These are phyloP conservation scores for Boletus rufocinnamomeus DNA, from an alignment of 768 basidiomycete species.

Conservation along the genomic window DNA sequence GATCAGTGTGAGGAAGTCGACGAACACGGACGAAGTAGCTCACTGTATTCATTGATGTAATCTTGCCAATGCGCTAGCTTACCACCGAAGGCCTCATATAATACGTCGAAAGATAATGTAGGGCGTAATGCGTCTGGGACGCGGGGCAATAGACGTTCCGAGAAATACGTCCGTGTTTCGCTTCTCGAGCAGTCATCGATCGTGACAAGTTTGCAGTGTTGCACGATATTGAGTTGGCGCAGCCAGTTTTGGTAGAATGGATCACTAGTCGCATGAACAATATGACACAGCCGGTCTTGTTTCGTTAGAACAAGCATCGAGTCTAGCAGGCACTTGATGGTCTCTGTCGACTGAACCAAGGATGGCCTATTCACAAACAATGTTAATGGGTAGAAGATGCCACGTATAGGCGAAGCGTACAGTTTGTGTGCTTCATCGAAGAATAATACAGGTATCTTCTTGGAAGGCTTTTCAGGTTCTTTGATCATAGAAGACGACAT, in stretches of 20 bases:
- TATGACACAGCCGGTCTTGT: constrained; percentile 82
- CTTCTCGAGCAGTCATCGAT: constrained; percentile 77
- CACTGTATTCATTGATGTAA: constrained; percentile 74
- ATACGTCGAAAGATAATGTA: constrained; percentile 64
- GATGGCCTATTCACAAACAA: constrained; percentile 52
- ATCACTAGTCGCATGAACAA: constrained; percentile 81
- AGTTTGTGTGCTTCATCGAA: constrained; percentile 87
- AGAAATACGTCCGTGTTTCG: constrained; percentile 68
- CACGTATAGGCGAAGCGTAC: constrained; percentile 39
- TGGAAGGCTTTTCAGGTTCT: constrained; percentile 42
- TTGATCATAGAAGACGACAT: constrained; percentile 34
- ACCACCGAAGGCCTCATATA: constrained; percentile 82
- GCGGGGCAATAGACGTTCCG: constrained; percentile 61
- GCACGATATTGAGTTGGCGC: constrained; percentile 75
- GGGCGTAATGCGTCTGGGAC: constrained; percentile 63
- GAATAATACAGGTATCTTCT: constrained; percentile 79
- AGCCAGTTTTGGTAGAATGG: constrained; percentile 87
- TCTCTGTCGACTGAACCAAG: constrained; percentile 72
- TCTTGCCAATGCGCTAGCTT: constrained; percentile 84
- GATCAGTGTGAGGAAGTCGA: constrained; percentile 6
- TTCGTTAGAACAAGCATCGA: constrained; percentile 87
- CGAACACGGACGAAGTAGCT: constrained; percentile 2
- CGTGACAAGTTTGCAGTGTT: constrained; percentile 84
- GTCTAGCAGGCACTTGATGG: constrained; percentile 84
- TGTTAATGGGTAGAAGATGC: not conserved